Conservation (phyloP, 2,329 filamentous ascomycete species). For the Cercospora citrullina region DNA sequence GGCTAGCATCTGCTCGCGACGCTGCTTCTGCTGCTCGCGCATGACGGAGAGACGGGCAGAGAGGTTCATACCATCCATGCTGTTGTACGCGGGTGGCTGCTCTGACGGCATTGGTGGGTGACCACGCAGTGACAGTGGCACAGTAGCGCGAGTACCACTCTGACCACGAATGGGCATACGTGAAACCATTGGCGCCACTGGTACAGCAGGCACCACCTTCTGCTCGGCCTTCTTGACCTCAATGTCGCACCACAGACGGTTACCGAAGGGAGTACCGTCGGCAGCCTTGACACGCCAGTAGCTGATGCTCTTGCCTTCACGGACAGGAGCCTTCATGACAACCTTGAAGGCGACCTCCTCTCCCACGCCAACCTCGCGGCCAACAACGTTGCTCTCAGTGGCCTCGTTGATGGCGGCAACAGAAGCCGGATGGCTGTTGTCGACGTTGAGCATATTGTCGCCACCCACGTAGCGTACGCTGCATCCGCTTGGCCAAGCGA, state of each 20-base stretch:
- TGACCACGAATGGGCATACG: constrained; percentile 15
- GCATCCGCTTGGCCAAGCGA: constrained; percentile 83
- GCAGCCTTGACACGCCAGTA: constrained; percentile 92
- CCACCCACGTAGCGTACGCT: constrained; percentile 89
- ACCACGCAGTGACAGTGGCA: constrained; percentile 2
- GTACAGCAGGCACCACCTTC: constrained; percentile 4
- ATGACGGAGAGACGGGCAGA: constrained; percentile 30
- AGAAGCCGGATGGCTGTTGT: constrained; percentile 75
- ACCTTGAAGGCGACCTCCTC: constrained; percentile 80
- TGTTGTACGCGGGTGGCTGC: constrained; percentile 26
- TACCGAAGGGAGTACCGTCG: constrained; percentile 80
- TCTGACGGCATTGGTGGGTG: constrained; percentile 19
- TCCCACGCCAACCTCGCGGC: constrained; percentile 67
- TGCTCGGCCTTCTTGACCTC: constrained; percentile 54
- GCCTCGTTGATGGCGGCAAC: constrained; percentile 74
- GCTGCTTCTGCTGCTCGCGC: constrained; percentile 36
- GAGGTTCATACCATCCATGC: constrained; percentile 24
- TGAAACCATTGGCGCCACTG: constrained; percentile 5
- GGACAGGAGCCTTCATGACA: constrained; percentile 74
- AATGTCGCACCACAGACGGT: constrained; percentile 94
- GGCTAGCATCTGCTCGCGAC: constrained; percentile 40
- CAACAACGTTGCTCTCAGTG: constrained; percentile 77
- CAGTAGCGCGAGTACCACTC: not conserved
- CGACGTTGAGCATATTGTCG: constrained; percentile 93
- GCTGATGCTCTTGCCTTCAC: constrained; percentile 78